These are phyloP conservation scores for bread wheat (Triticum aestivum) DNA, from an alignment of 176 grass and related monocot species.

Conservation along the genomic window DNA sequence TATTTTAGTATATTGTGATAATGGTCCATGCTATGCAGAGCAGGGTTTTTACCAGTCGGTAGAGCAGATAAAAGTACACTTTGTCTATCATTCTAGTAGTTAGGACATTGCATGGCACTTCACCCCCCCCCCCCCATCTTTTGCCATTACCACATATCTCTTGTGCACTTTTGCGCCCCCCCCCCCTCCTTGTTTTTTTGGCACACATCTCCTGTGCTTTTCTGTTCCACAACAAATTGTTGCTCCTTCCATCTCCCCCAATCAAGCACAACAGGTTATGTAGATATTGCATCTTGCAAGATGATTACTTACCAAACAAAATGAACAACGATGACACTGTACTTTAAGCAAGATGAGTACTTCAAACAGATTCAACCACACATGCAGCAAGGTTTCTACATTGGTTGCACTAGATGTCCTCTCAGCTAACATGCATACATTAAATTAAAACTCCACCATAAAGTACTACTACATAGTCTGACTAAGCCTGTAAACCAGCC, in stretches of 20 bases:
- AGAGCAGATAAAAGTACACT: background rate
- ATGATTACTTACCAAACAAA: background rate
- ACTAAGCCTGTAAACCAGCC: conserved; percentile 32
- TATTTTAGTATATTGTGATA: background rate
- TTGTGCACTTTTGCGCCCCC: background rate
- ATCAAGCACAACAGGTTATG: background rate
- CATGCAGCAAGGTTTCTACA: conserved; percentile 5
- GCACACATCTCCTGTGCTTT: background rate
- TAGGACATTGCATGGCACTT: background rate
- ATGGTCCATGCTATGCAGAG: background rate
- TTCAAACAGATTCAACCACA: conserved; percentile 12
- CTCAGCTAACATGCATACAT: conserved; percentile 31
- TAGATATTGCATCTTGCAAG: background rate
- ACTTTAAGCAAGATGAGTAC: background rate
- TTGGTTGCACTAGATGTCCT: conserved; percentile 25
- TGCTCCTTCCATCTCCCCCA: background rate
- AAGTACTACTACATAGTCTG: conserved; percentile 12
- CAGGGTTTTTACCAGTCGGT: background rate
- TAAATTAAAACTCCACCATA: conserved; percentile 18
- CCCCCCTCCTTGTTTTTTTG: too few relatives aligned
- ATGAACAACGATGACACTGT: background rate
- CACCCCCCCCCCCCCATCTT: background rate
- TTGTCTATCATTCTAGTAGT: background rate
- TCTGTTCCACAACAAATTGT: background rate
- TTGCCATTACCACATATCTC: background rate